Conservation (phyloP, 176 grass and related monocot species). For the Avena atlantica region DNA sequence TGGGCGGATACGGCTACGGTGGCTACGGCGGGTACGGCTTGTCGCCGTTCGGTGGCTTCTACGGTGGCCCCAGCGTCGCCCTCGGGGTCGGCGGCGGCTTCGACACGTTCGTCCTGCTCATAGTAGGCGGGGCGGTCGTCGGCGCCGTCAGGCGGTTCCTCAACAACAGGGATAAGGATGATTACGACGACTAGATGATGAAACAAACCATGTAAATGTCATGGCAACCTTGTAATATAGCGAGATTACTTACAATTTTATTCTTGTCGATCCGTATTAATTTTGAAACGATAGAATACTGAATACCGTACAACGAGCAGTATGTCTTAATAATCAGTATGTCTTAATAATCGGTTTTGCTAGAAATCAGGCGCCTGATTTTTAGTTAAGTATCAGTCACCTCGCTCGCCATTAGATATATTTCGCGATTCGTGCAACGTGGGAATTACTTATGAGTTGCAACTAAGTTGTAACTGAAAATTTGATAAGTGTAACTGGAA, state of each 20-base stretch:
- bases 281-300: neutral
- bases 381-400: too few relatives aligned
- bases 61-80: conserved; percentile 71
- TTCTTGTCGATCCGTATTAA: neutral
- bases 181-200: conserved; percentile 66
- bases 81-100: conserved; percentile 84
- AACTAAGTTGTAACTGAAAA: too few relatives aligned
- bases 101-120: conserved; percentile 70
- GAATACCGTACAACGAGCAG: neutral
- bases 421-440: too few relatives aligned
- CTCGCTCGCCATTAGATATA: too few relatives aligned
- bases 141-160: conserved; percentile 70
- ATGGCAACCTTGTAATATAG: conserved; percentile 10
- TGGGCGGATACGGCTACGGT: conserved; percentile 83
- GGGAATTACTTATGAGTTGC: too few relatives aligned
- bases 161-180: conserved; percentile 59
- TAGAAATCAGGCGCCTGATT: too few relatives aligned
- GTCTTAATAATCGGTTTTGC: too few relatives aligned
- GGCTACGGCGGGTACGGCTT: conserved; percentile 69
- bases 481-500: too few relatives aligned
- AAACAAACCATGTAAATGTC: neutral
- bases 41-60: conserved; percentile 88
- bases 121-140: conserved; percentile 58
- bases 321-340: neutral
- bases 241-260: neutral